Evolutionary conservation across 1,284 basidiomycete genomes (phyloP).

Genomic region (Pyrrhoderma noxium): DNA sequence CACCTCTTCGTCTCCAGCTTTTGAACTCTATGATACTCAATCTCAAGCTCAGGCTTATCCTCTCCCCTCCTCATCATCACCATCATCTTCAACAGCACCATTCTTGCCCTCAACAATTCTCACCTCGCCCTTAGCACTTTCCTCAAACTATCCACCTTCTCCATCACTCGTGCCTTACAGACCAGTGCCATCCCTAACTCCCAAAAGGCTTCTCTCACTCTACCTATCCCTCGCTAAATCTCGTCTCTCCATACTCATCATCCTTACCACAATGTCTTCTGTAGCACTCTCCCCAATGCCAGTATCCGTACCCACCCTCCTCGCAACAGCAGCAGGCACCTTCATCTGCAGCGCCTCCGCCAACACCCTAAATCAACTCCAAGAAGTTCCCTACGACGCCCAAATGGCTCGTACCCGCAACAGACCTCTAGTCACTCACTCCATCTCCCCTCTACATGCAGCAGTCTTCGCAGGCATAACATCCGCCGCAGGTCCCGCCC

Average conservation of each 20-base stretch:
- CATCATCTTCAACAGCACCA: background rate
- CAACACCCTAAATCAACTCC: constrained; percentile 91
- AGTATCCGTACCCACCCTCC: constrained; percentile 72
- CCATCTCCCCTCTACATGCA: constrained; percentile 82
- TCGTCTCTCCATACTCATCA: constrained; percentile 82
- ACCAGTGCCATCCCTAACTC: constrained; percentile 39
- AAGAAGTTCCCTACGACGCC: constrained; percentile 94
- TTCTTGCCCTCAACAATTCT: background rate
- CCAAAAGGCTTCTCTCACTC: constrained; percentile 49
- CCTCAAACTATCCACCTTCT: constrained; percentile 12
- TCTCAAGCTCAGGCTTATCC: background rate
- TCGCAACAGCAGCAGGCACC: constrained; percentile 86
- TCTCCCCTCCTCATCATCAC: background rate
- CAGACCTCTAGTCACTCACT: constrained; percentile 82
- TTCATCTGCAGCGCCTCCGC: constrained; percentile 89
- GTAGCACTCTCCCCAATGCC: constrained; percentile 90
- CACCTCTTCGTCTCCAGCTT: too few relatives aligned
- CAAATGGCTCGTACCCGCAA: constrained; percentile 92
- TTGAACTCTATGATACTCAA: too few relatives aligned
- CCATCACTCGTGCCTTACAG: constrained; percentile 9
- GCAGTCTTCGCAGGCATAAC: constrained; percentile 70
- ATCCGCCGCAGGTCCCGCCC: constrained; percentile 68
- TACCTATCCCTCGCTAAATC: constrained; percentile 88
- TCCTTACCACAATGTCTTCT: constrained; percentile 87
- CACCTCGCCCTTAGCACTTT: constrained; percentile 1